phyloP scores from a whole-genome alignment of 805 yeast genomes.

The Jamesozyma jinghongensis region DNA sequence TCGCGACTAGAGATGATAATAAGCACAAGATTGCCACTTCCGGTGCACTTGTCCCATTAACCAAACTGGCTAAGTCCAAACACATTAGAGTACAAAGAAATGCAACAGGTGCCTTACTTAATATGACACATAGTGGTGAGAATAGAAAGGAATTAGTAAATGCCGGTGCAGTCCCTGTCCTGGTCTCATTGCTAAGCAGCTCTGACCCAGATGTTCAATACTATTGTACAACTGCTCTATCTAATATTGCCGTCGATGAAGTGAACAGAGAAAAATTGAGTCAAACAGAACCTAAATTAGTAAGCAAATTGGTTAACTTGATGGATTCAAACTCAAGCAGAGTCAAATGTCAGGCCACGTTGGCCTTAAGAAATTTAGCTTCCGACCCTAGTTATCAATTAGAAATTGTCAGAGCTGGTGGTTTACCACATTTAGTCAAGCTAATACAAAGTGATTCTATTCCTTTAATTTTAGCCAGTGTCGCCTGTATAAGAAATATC shows the following conservation, averaged over 20 bases:
- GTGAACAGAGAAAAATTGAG: constrained; percentile 79
- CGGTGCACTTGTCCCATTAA: constrained; percentile 91
- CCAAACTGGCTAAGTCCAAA: constrained; percentile 86
- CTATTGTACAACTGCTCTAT: constrained; percentile 94
- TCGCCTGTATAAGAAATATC: constrained; percentile 95
- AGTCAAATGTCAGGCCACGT: constrained; percentile 97
- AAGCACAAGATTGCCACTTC: constrained; percentile 92
- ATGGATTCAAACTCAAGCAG: constrained; percentile 93
- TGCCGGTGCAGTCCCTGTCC: constrained; percentile 96
- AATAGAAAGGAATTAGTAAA: constrained; percentile 93
- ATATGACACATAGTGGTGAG: constrained; percentile 97
- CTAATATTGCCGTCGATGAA: constrained; percentile 96
- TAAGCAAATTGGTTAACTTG: constrained; percentile 73
- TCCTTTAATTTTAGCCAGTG: constrained; percentile 90
- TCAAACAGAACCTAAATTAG: constrained; percentile 87
- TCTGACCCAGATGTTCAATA: constrained; percentile 96
- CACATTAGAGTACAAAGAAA: constrained; percentile 96
- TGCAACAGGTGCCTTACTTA: constrained; percentile 94
- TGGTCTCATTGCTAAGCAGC: constrained; percentile 76
- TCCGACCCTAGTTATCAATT: constrained; percentile 93
- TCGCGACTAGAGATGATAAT: constrained; percentile 96
- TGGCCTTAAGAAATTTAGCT: constrained; percentile 91
- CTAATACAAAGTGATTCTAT: constrained; percentile 82
- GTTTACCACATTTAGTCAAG: constrained; percentile 86
- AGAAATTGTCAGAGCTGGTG: constrained; percentile 92